A percentile compares a stretch with the other conserved stretches of the same genome.
These are phyloP conservation scores for Ophiostoma sp. DNA, from an alignment of 2,329 filamentous ascomycete genomes.

Conservation along the genomic window DNA sequence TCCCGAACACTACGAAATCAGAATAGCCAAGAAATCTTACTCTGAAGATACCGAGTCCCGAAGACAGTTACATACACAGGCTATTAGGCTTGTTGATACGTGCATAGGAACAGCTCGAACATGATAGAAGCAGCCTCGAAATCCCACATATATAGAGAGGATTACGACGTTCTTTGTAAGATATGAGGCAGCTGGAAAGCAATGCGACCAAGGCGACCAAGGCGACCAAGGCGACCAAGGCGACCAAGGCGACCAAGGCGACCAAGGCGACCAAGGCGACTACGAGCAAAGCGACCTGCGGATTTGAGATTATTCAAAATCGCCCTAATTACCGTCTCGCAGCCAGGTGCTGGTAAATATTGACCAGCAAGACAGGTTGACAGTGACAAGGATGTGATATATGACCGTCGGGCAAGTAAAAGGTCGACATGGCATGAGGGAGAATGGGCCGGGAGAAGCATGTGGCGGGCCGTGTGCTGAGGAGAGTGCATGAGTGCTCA, in stretches of 20 bases:
- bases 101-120: too few relatives aligned
- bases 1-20: too few relatives aligned
- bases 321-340: neutral
- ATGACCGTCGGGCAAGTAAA: neutral
- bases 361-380: neutral
- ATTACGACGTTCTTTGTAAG: too few relatives aligned
- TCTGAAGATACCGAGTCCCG: too few relatives aligned
- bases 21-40: too few relatives aligned
- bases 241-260: too few relatives aligned
- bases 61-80: too few relatives aligned
- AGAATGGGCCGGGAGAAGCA: neutral
- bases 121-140: too few relatives aligned
- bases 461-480: slow-evolving; percentile 1
- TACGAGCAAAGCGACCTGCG: neutral
- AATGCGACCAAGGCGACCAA: too few relatives aligned
- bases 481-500: slow-evolving; percentile 12
- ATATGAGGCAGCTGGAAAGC: too few relatives aligned
- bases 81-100: too few relatives aligned
- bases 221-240: neutral
- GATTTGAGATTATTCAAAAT: neutral
- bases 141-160: too few relatives aligned
- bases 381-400: neutral
- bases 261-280: neutral
- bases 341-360: neutral
- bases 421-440: neutral